Evolutionary conservation across 495 filamentous ascomycete genomes (phyloP).

Genomic region (Platismatia glauca): DNA sequence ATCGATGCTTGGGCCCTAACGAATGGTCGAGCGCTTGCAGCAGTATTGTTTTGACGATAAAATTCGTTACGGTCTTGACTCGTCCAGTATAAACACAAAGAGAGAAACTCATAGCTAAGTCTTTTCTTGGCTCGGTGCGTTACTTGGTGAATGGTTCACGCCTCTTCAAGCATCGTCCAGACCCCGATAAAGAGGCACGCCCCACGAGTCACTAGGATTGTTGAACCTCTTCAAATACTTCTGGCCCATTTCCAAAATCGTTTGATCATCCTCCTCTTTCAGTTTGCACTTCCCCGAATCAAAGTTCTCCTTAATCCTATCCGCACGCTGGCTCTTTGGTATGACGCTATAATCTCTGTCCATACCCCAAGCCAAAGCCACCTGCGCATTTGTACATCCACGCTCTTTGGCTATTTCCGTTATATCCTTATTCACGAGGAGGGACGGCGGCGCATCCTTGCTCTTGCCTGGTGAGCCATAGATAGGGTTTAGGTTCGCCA

Average conservation of each 20-base stretch:
- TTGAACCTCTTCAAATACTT: slow-evolving; percentile 28
- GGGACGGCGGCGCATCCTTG: slow-evolving; percentile 28
- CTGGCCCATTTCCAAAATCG: slow-evolving; percentile 26
- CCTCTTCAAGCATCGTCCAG: slow-evolving; percentile 25
- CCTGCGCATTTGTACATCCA: slow-evolving; percentile 40
- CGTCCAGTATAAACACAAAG: not conserved
- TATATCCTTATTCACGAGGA: slow-evolving; percentile 25
- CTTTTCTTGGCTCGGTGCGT: not conserved
- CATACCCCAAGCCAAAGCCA: slow-evolving; percentile 45
- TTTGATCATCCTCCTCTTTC: slow-evolving; percentile 24
- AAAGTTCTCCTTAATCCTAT: slow-evolving; percentile 44
- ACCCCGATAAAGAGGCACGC: slow-evolving; percentile 29
- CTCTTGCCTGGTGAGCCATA: slow-evolving; percentile 34
- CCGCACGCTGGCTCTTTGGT: slow-evolving; percentile 44
- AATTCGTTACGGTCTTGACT: not conserved
- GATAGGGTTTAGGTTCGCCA: slow-evolving; percentile 42
- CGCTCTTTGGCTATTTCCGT: slow-evolving; percentile 37
- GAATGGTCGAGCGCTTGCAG: not conserved
- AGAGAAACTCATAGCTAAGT: not conserved
- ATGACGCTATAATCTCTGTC: slow-evolving; percentile 44
- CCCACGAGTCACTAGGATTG: slow-evolving; percentile 30
- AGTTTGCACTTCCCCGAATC: slow-evolving; percentile 23
- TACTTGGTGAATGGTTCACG: not conserved
- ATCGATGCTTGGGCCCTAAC: not conserved
- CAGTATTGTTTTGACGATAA: not conserved